Evolutionary conservation across 2,329 filamentous ascomycete genomes (phyloP).

Genomic region (Scedosporium aurantiacum): DNA sequence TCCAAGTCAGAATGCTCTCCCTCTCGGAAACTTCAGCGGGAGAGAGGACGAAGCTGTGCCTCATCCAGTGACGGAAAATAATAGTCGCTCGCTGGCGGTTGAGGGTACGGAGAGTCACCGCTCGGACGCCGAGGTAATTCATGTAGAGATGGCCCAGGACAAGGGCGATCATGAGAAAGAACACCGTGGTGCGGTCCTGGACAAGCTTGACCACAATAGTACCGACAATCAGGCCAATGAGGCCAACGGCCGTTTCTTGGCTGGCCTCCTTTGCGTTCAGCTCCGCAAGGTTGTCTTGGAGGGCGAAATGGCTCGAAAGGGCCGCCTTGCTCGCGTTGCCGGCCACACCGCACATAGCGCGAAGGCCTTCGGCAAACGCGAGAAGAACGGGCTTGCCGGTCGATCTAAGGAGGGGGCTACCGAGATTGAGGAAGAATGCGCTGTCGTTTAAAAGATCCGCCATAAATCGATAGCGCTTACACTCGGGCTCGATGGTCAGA

Average conservation of each 20-base stretch:
- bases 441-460: constrained; percentile 84
- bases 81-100: constrained; percentile 82
- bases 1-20: constrained; percentile 51
- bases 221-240: constrained; percentile 77
- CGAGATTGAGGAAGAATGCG: constrained; percentile 74
- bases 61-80: constrained; percentile 51
- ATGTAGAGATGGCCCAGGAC: constrained; percentile 68
- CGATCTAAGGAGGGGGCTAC: constrained; percentile 61
- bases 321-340: constrained; percentile 85
- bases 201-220: constrained; percentile 71
- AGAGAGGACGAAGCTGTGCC: constrained; percentile 37
- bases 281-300: constrained; percentile 77
- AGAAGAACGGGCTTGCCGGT: constrained; percentile 38
- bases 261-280: constrained; percentile 91
- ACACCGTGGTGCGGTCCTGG: constrained; percentile 60
- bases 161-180: constrained; percentile 59
- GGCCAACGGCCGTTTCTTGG: constrained; percentile 85
- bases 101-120: constrained; percentile 72
- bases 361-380: constrained; percentile 37
- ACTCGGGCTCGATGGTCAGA: constrained; percentile 76
- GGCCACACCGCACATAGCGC: constrained; percentile 73
- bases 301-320: constrained; percentile 84
- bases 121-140: constrained; percentile 76
- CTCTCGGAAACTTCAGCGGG: constrained; percentile 54
- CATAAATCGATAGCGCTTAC: constrained; percentile 78